Evolutionary conservation across 106 monocot species (phyloP), one percentile per base, ranked within the genome.

Genomic region (Agapanthus africanus): DNA sequence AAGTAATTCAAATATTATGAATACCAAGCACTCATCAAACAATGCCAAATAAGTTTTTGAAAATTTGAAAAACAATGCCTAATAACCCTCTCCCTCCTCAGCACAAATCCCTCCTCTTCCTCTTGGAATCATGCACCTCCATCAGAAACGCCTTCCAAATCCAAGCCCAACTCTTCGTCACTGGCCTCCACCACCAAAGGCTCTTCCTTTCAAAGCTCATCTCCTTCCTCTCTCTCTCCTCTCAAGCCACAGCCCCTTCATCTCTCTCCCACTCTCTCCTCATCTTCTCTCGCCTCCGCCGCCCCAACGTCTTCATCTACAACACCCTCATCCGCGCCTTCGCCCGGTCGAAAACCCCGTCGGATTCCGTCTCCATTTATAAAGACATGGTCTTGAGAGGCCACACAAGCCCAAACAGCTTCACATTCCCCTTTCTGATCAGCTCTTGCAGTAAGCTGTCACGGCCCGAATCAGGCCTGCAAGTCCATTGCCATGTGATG

Each of bases 391-490:
- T 70, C 11, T 22, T 13, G 14, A 22, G 35, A 0, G 44, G 4
- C 46, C 61, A 11, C 15, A 38, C 64, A 1, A 11, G 15, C 0
- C 72, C 73, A 23, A 69, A 81, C 33, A 4, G 31, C 11, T 69
- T 64, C 72, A 81, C 81, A 18, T 77, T 73, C 44, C 68, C 81
- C 14, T 77, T 73, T 38, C 69, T 77, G 13, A 59, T 59, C 23
- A 66, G 46, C 26, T 77, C 76, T 35, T 81, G 81, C 56, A 10
- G 69, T 16, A 70, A 66, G 28, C 21, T 36, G 11, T 28, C 62
- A 54, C 8, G 26, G 3, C 21, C 52, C 2, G 65, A 38, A 18
- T 13, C 34, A 30, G 76, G 76, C 13, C 60, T 23, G 42, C 81
- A 81, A 30, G 37, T 76, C 22, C 81, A 81, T 16, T 61, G 35